These are phyloP conservation scores for Glaciozyma antarctica DNA, from an alignment of 768 basidiomycete genomes.

Conservation along the genomic window DNA sequence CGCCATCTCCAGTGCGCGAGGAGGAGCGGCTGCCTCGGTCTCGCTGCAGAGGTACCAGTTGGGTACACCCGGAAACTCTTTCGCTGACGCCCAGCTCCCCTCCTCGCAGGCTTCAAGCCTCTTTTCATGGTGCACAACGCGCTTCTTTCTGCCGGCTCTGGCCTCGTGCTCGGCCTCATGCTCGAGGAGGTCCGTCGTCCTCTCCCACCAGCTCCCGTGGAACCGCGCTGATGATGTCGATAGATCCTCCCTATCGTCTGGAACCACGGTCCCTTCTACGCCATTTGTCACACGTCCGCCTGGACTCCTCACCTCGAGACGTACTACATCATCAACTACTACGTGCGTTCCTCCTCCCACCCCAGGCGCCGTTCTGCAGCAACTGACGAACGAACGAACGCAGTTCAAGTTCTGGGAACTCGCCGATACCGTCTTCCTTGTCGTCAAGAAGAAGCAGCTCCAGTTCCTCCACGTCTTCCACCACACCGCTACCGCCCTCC, in stretches of 20 bases:
- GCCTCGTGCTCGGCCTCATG: conserved; percentile 77
- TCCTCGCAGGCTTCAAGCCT: conserved; percentile 37
- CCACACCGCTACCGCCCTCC: conserved; percentile 90
- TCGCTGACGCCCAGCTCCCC: background rate
- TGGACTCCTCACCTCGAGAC: conserved; percentile 82
- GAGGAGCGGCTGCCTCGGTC: background rate
- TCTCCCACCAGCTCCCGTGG: background rate
- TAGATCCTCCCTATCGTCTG: conserved; percentile 56
- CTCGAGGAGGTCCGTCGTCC: conserved; percentile 61
- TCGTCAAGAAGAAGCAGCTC: conserved; percentile 94
- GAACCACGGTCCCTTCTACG: conserved; percentile 61
- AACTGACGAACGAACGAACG: background rate
- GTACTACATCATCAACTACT: conserved; percentile 99
- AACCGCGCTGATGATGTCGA: background rate
- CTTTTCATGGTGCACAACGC: conserved; percentile 62
- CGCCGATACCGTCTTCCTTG: conserved; percentile 91
- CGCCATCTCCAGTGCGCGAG: no score
- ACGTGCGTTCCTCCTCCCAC: conserved; percentile 54
- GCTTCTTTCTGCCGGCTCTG: conserved; percentile 71
- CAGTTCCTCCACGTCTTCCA: conserved; percentile 94
- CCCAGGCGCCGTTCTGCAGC: background rate
- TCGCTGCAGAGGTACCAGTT: background rate
- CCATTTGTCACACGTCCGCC: conserved; percentile 63
- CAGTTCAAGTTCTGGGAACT: conserved; percentile 60
- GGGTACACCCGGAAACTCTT: no score